phyloP scores from a whole-genome alignment of 768 basidiomycete species.

The Tephrocybe sp. region DNA sequence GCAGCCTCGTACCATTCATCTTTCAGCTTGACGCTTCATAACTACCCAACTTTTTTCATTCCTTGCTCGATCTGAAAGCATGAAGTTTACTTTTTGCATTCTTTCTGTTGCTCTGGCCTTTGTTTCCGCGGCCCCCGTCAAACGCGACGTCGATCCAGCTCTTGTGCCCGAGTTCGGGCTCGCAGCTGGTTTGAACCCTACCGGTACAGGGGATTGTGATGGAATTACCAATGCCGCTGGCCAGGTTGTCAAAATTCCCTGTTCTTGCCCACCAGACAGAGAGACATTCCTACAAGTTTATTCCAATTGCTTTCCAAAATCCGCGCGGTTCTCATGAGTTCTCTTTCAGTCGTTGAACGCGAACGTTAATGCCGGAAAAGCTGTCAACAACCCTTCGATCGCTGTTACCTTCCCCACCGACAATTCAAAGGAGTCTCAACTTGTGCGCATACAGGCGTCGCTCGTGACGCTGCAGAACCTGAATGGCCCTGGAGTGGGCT shows the following conservation, averaged over 20 bases:
- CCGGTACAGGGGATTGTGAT: conserved; percentile 61
- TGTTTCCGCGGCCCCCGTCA: conserved; percentile 37
- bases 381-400: conserved; percentile 64
- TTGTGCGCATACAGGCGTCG: conserved; percentile 58
- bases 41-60: conserved; percentile 2
- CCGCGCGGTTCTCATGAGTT: background rate
- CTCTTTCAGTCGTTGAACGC: conserved; percentile 38
- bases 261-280: conserved; percentile 61
- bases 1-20: conserved; percentile 13
- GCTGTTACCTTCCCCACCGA: conserved; percentile 64
- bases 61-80: conserved; percentile 1
- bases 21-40: conserved; percentile 17
- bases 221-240: conserved; percentile 60
- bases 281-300: conserved; percentile 50
- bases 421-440: conserved; percentile 47
- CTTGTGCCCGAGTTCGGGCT: conserved; percentile 66
- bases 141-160: conserved; percentile 38
- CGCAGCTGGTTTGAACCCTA: conserved; percentile 56
- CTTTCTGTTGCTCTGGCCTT: conserved; percentile 27
- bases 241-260: conserved; percentile 59
- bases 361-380: conserved; percentile 62
- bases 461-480: conserved; percentile 75
- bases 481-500: conserved; percentile 64
- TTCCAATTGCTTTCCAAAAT: background rate
- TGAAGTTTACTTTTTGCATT: conserved; percentile 36